Percentiles rank a stretch among this genome's conserved stretches.
phyloP scores from a whole-genome alignment of 306 rosid genomes.

The Hylodesmum podocarpum region DNA sequence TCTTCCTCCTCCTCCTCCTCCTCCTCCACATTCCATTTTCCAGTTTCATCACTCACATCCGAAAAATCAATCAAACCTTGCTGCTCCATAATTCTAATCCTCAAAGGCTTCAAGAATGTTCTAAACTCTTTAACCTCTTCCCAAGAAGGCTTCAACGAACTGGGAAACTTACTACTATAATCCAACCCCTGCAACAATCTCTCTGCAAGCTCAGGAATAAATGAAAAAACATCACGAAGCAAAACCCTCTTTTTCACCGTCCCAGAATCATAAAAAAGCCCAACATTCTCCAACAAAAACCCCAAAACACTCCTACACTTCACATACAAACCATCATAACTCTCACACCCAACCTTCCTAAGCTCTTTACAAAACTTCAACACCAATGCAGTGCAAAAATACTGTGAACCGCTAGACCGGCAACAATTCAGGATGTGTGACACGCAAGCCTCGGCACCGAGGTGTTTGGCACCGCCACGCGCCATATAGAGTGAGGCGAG shows the following conservation, averaged over 20 bases:
- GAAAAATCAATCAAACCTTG: slow-evolving; percentile 23
- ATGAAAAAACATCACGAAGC: slow-evolving; percentile 48
- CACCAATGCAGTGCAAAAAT: slow-evolving; percentile 41
- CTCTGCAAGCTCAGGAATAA: slow-evolving; percentile 50
- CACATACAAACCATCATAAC: slow-evolving; percentile 52
- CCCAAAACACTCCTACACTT: slow-evolving; percentile 53
- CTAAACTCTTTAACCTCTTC: slow-evolving; percentile 50
- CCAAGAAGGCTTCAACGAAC: not conserved
- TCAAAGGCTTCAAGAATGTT: slow-evolving; percentile 46
- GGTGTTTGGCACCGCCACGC: slow-evolving; percentile 19
- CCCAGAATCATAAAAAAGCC: not conserved
- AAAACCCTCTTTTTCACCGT: slow-evolving; percentile 25
- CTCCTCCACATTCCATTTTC: slow-evolving; percentile 26
- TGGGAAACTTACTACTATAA: slow-evolving; percentile 22
- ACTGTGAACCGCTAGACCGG: slow-evolving; percentile 17
- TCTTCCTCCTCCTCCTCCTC: slow-evolving; percentile 22
- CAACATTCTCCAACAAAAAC: slow-evolving; percentile 38
- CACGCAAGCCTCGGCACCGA: slow-evolving; percentile 47
- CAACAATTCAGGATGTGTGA: slow-evolving; percentile 46
- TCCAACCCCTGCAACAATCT: slow-evolving; percentile 51
- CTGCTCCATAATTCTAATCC: slow-evolving; percentile 15
- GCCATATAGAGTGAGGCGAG: slow-evolving; percentile 55
- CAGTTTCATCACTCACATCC: slow-evolving; percentile 1
- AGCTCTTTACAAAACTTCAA: slow-evolving; percentile 71
- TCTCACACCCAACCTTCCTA: slow-evolving; percentile 35